A percentile compares a stretch with the other conserved stretches of the same genome.
These are phyloP conservation scores for Aeschynomene evenia DNA, from an alignment of 306 rosid species.

Conservation along the genomic window DNA sequence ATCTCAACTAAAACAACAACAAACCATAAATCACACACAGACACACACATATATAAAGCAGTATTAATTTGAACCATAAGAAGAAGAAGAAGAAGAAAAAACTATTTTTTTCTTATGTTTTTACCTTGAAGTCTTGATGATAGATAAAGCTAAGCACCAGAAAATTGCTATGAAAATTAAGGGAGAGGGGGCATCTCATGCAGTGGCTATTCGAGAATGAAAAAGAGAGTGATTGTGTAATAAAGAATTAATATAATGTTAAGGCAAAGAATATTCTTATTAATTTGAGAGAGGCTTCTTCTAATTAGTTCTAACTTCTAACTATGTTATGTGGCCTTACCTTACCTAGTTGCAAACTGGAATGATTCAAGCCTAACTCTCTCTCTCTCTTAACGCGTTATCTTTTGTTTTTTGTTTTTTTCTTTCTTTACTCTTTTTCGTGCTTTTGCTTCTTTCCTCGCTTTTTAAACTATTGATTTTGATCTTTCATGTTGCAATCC, in stretches of 20 bases:
- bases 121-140: slow-evolving; percentile 22
- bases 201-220: slow-evolving; percentile 21
- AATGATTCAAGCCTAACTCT: not conserved
- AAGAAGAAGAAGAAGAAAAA: not conserved
- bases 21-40: slow-evolving; percentile 22
- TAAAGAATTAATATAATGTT: not conserved
- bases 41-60: not conserved
- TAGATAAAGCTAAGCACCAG: not conserved
- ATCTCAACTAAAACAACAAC: slow-evolving; percentile 16
- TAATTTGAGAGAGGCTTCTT: slow-evolving; percentile 25
- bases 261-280: slow-evolving; percentile 40
- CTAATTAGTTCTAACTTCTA: too few relatives aligned
- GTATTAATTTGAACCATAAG: not conserved
- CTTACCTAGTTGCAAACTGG: not conserved
- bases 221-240: not conserved
- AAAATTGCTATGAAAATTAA: not conserved
- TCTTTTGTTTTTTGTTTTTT: not conserved
- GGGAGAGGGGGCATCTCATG: slow-evolving; percentile 14
- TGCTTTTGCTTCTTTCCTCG: not conserved
- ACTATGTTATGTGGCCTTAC: slow-evolving; percentile 5
- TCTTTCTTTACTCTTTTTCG: not conserved
- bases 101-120: not conserved
- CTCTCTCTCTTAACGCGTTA: too few relatives aligned
- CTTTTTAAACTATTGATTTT: slow-evolving; percentile 23
- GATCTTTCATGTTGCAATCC: not conserved